These are phyloP conservation scores for Aspergillus affinis DNA, from an alignment of 495 filamentous ascomycete genomes.

Conservation along the genomic window DNA sequence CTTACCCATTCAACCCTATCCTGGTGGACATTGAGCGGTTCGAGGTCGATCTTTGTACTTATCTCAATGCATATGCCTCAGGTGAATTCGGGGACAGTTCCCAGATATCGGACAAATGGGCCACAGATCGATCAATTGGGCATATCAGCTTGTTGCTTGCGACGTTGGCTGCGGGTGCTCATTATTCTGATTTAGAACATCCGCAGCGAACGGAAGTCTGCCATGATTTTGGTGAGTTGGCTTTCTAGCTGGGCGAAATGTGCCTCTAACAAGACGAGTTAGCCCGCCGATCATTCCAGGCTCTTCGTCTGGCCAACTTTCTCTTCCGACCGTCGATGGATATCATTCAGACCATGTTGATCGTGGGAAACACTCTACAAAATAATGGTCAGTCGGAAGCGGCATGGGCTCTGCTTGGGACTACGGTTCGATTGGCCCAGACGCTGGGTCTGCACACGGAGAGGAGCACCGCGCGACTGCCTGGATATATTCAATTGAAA, in stretches of 20 bases:
- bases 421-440: constrained; percentile 46
- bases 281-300: constrained; percentile 38
- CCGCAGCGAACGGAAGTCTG: constrained; percentile 28
- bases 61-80: constrained; percentile 40
- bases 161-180: constrained; percentile 50
- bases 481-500: constrained; percentile 26
- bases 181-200: constrained; percentile 46
- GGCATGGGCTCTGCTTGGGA: constrained; percentile 46
- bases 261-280: neutral
- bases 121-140: constrained; percentile 33
- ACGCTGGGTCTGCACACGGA: constrained; percentile 43
- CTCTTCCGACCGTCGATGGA: constrained; percentile 45
- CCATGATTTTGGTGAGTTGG: constrained; percentile 33
- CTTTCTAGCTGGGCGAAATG: neutral
- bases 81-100: constrained; percentile 24
- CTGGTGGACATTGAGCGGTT: constrained; percentile 48
- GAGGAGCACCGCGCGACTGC: constrained; percentile 24
- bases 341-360: constrained; percentile 43
- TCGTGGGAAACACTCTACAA: constrained; percentile 48
- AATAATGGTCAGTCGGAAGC: constrained; percentile 51
- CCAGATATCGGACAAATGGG: constrained; percentile 31
- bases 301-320: constrained; percentile 46
- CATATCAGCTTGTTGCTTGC: constrained; percentile 48
- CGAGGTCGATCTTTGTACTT: constrained; percentile 45
- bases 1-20: constrained; percentile 53